Evolutionary conservation across 179 eudicot species (phyloP).

Genomic region (Pouteria campechiana): DNA sequence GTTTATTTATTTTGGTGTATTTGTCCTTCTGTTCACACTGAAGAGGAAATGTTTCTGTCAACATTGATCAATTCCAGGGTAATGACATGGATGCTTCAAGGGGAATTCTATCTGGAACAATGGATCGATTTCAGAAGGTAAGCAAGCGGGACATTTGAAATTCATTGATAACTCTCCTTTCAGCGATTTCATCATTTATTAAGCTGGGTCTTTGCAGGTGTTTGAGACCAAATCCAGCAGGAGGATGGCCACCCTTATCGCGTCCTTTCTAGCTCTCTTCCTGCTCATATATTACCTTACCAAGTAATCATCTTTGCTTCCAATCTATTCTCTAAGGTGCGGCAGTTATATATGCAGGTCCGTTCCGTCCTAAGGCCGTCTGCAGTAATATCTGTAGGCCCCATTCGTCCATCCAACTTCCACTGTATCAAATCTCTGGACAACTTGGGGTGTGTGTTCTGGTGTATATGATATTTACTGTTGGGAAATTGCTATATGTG

Average conservation of each 20-base stretch:
- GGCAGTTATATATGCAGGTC: too few species aligned
- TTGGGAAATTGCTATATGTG: too few species aligned
- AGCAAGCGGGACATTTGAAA: background rate
- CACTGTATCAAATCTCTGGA: too few species aligned
- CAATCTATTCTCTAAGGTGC: too few species aligned
- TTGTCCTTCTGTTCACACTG: background rate
- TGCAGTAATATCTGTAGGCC: too few species aligned
- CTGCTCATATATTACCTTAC: conserved; percentile 80
- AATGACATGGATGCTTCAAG: conserved; percentile 92
- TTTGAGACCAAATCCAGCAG: conserved; percentile 93
- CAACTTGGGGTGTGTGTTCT: too few species aligned
- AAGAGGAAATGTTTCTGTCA: background rate
- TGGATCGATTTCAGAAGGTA: conserved; percentile 96
- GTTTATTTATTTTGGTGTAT: background rate
- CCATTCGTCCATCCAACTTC: too few species aligned
- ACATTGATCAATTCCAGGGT: too few species aligned
- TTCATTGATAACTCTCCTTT: background rate
- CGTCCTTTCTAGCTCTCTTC: conserved; percentile 70
- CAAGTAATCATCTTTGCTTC: conserved; percentile 43
- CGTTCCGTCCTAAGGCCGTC: too few species aligned
- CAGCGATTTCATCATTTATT: background rate
- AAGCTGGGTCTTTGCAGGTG: conserved; percentile 22
- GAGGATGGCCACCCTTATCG: conserved; percentile 74
- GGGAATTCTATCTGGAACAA: conserved; percentile 84
- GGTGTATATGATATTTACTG: too few species aligned